These are phyloP conservation scores for Calocera cornea DNA, from an alignment of 768 basidiomycete species.

Conservation along the genomic window DNA sequence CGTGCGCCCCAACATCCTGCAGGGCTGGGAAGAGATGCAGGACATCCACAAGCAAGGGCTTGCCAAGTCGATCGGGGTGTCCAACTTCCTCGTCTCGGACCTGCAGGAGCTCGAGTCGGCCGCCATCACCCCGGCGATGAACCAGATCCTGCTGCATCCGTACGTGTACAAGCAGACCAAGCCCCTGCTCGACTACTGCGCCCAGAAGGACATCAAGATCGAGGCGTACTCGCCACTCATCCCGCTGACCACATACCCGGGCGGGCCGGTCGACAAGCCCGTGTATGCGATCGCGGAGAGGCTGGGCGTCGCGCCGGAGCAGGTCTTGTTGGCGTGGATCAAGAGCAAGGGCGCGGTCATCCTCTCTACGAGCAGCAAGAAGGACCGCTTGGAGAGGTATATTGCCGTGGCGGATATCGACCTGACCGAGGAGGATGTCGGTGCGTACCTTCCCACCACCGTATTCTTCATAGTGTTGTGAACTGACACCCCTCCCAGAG, in stretches of 20 bases:
- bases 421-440: slow-evolving; percentile 44
- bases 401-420: slow-evolving; percentile 49
- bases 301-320: slow-evolving; percentile 43
- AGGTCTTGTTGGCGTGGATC: slow-evolving; percentile 59
- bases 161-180: slow-evolving; percentile 52
- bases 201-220: slow-evolving; percentile 46
- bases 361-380: slow-evolving; percentile 53
- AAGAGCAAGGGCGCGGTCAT: slow-evolving; percentile 51
- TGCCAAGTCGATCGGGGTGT: slow-evolving; percentile 55
- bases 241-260: slow-evolving; percentile 48
- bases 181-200: slow-evolving; percentile 40
- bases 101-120: slow-evolving; percentile 41
- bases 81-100: slow-evolving; percentile 45
- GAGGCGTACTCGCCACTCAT: slow-evolving; percentile 55
- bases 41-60: not conserved
- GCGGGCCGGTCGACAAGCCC: slow-evolving; percentile 50
- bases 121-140: slow-evolving; percentile 48
- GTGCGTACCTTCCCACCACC: slow-evolving; percentile 6
- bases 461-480: not conserved
- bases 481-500: not conserved
- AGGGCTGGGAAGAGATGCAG: not conserved
- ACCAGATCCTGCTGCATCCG: slow-evolving; percentile 64
- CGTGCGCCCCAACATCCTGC: slow-evolving; percentile 6
- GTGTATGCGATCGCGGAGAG: slow-evolving; percentile 40
- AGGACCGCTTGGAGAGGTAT: slow-evolving; percentile 52